Evolutionary conservation across 2,329 filamentous ascomycete genomes (phyloP).

Genomic region (Aureobasidium melanogenum): DNA sequence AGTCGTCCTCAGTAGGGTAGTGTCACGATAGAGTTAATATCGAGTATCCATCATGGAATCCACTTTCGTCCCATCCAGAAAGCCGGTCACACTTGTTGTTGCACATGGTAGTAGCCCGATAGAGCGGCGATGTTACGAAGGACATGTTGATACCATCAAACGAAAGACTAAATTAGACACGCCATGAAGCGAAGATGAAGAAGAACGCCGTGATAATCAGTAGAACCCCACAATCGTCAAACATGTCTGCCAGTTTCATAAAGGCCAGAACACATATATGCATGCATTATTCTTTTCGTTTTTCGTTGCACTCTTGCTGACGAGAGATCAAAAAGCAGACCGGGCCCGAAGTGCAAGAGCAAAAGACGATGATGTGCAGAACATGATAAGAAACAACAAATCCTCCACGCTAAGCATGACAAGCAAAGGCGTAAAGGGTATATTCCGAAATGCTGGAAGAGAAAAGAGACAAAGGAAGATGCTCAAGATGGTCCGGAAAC

Average conservation of each 20-base stretch:
- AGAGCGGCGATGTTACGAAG: neutral
- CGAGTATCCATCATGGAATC: too few species aligned
- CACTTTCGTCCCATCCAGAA: neutral
- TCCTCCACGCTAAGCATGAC: neutral
- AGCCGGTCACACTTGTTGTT: neutral
- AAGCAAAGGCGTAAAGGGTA: neutral
- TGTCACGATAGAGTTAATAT: too few species aligned
- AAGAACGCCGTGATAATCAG: neutral
- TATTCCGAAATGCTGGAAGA: neutral
- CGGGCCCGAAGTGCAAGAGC: neutral
- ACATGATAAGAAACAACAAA: neutral
- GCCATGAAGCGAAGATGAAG: neutral
- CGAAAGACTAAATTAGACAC: neutral
- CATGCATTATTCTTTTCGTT: neutral
- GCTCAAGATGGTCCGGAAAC: neutral
- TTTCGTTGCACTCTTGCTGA: neutral
- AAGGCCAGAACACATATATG: neutral
- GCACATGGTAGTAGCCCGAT: too few species aligned
- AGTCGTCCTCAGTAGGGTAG: neutral
- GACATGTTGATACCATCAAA: neutral
- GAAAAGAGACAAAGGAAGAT: conserved; percentile 39
- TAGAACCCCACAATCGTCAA: neutral
- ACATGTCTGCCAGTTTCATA: neutral
- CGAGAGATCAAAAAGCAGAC: neutral
- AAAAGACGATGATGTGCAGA: neutral